Conservation (phyloP, 2,329 filamentous ascomycete species). For the Aschersonia sp. region DNA sequence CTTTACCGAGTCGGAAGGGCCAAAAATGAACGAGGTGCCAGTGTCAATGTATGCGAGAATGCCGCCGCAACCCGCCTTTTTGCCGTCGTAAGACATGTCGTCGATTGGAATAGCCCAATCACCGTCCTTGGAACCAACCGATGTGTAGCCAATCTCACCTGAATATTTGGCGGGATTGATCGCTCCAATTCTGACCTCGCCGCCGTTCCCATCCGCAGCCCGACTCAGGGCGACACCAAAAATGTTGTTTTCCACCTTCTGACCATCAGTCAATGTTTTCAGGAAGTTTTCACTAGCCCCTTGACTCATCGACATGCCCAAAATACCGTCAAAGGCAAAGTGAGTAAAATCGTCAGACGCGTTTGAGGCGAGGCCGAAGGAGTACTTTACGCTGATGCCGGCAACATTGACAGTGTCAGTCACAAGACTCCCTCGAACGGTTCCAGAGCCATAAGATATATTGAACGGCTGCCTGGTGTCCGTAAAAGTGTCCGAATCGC, state of each 20-base stretch:
- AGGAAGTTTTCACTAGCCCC: slow-evolving; percentile 53
- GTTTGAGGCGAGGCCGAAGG: slow-evolving; percentile 58
- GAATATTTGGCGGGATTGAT: slow-evolving; percentile 52
- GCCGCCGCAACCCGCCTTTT: slow-evolving; percentile 38
- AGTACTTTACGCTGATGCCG: slow-evolving; percentile 45
- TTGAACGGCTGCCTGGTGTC: slow-evolving; percentile 39
- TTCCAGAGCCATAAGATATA: slow-evolving; percentile 66
- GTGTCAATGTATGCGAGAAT: slow-evolving; percentile 65
- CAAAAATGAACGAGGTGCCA: slow-evolving; percentile 67
- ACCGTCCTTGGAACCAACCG: slow-evolving; percentile 30
- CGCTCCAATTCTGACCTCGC: slow-evolving; percentile 65
- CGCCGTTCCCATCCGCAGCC: slow-evolving; percentile 52
- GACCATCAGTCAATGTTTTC: slow-evolving; percentile 40
- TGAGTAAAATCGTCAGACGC: slow-evolving; percentile 61
- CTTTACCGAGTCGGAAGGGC: slow-evolving; percentile 51
- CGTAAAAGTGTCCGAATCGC: slow-evolving; percentile 50
- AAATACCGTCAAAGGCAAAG: slow-evolving; percentile 79
- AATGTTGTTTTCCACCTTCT: slow-evolving; percentile 45
- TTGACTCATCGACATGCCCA: slow-evolving; percentile 57
- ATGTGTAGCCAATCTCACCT: slow-evolving; percentile 54
- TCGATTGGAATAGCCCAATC: slow-evolving; percentile 65
- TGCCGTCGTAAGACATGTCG: slow-evolving; percentile 47
- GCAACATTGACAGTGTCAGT: slow-evolving; percentile 55
- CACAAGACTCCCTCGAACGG: slow-evolving; percentile 51
- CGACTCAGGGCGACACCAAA: slow-evolving; percentile 61